Percentiles rank a stretch among this genome's conserved stretches.
These are phyloP conservation scores for Sphagnum magellanicum DNA, from an alignment of 228 moss, liverwort and hornwort genomes.

Conservation along the genomic window DNA sequence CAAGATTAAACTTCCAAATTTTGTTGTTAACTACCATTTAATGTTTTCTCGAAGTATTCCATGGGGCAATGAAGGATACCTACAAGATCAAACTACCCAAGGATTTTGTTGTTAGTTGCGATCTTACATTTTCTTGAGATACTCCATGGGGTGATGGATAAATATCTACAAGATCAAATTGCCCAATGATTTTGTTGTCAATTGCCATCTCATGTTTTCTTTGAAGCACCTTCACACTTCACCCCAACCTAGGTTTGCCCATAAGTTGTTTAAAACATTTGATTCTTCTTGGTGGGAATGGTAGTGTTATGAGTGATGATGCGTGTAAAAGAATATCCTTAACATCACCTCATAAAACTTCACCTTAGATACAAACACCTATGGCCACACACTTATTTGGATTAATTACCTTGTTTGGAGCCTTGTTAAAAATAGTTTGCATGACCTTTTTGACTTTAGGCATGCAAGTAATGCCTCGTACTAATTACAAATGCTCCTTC, in stretches of 20 bases:
- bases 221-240: constrained; percentile 62
- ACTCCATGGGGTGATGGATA: too few species aligned
- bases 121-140: too few species aligned
- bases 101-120: constrained; percentile 40
- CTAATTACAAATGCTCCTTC: constrained; percentile 4
- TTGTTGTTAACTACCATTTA: too few species aligned
- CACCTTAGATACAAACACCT: constrained; percentile 51
- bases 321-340: constrained; percentile 52
- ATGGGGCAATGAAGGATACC: constrained; percentile 21
- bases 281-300: constrained; percentile 72
- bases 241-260: constrained; percentile 67
- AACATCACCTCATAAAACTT: constrained; percentile 50
- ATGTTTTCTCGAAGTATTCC: too few species aligned
- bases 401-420: constrained; percentile 52
- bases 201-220: constrained; percentile 79
- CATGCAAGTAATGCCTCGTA: constrained; percentile 57
- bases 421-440: constrained; percentile 41
- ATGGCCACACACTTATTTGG: constrained; percentile 48
- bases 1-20: too few species aligned
- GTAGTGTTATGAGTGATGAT: constrained; percentile 47
- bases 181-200: too few species aligned
- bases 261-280: constrained; percentile 79
- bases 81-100: constrained; percentile 73
- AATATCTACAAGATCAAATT: too few species aligned
- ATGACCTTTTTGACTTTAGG: constrained; percentile 58